Conservation (phyloP, 2,329 filamentous ascomycete genomes). For the Pezicula rhizophila region DNA sequence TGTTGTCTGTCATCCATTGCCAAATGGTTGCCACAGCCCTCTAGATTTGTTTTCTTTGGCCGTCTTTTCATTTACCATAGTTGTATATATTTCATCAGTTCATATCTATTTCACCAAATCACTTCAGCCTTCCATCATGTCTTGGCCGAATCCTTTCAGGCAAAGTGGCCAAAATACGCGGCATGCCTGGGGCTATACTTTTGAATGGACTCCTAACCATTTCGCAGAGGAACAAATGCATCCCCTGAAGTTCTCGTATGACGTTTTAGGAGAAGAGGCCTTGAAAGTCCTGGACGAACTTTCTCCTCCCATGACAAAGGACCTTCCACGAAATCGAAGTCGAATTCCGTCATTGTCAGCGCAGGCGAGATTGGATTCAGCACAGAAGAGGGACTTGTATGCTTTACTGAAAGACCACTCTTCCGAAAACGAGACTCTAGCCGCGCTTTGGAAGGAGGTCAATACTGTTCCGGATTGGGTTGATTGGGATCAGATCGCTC, state of each 20-base stretch:
- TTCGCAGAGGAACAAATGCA: conserved; percentile 51
- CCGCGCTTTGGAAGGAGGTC: conserved; percentile 58
- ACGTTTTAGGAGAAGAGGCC: conserved; percentile 61
- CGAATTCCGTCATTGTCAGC: conserved; percentile 31
- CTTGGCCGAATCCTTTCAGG: conserved; percentile 16
- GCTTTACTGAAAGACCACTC: conserved; percentile 53
- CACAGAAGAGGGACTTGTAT: conserved; percentile 52
- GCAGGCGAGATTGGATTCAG: conserved; percentile 23
- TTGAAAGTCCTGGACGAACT: conserved; percentile 58
- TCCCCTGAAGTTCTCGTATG: conserved; percentile 60
- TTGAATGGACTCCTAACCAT: conserved; percentile 64
- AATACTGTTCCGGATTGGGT: conserved; percentile 68
- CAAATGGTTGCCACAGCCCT: no score
- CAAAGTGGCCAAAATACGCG: conserved; percentile 14
- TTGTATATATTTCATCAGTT: neutral
- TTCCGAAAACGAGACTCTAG: conserved; percentile 45
- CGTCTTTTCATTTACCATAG: neutral
- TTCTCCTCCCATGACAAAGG: conserved; percentile 35
- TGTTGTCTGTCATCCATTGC: no score
- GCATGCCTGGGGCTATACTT: conserved; percentile 55
- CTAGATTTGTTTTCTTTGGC: no score
- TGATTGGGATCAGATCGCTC: conserved; percentile 67
- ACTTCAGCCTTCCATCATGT: conserved; percentile 1
- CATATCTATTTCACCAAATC: neutral
- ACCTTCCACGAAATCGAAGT: conserved; percentile 19